These are phyloP conservation scores for Fusarium devonianum DNA, from an alignment of 2,329 filamentous ascomycete species.

Conservation along the genomic window DNA sequence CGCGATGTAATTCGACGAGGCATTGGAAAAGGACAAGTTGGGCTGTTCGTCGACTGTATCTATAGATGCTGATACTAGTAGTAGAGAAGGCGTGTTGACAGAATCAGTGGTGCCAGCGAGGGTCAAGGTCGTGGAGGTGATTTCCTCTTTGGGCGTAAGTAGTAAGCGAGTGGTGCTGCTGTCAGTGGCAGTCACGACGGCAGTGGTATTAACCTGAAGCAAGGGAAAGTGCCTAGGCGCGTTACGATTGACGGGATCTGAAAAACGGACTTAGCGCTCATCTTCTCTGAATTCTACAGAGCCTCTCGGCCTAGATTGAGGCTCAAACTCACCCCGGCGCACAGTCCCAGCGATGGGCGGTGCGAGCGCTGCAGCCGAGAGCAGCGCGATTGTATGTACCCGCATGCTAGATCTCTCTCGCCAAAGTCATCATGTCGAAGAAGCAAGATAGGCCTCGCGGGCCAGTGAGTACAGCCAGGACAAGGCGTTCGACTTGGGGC, in stretches of 20 bases:
- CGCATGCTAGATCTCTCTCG: conserved; percentile 28
- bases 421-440: conserved; percentile 6
- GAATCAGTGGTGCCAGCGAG: background rate
- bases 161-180: conserved; percentile 22
- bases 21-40: background rate
- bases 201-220: conserved; percentile 25
- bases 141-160: conserved; percentile 1
- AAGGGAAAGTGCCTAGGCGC: conserved; percentile 20
- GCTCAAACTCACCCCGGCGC: conserved; percentile 27
- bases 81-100: background rate
- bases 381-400: conserved; percentile 26
- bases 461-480: too few species aligned
- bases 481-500: conserved; percentile 24
- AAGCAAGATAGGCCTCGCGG: conserved; percentile 23
- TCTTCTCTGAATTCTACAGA: background rate
- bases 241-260: conserved; percentile 16
- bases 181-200: conserved; percentile 12
- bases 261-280: conserved; percentile 11
- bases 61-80: background rate
- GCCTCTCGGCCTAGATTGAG: background rate
- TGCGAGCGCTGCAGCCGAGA: conserved; percentile 27
- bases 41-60: background rate
- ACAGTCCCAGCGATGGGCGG: conserved; percentile 23
- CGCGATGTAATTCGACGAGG: background rate
- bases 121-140: background rate